Evolutionary conservation across 2,329 filamentous ascomycete species (phyloP), one percentile per base, ranked within the genome.

Genomic region (Fusarium nodosum): DNA sequence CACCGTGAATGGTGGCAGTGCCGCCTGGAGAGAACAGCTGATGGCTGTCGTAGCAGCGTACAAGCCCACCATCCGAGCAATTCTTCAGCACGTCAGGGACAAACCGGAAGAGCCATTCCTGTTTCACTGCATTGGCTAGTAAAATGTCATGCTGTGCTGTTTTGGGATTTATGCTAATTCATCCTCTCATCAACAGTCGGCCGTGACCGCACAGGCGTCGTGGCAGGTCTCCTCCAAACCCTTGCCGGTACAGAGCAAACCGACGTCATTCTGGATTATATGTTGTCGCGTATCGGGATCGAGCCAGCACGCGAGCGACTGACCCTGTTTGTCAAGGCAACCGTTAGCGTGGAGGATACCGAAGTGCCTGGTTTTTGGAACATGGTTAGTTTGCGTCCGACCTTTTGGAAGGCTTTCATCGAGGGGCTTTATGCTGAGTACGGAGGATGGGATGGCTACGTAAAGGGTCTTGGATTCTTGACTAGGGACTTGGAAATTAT

Each of bases 61-160:
- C 72, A 69, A 59, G 54, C 78, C 78, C 9, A 79, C 77, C 22
- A 82, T 85, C 68, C 79, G 74, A 39, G 79, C 79, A 9, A 77
- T 88, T 8, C 77, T 88, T 28, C 79, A 84, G 71, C 82, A 83
- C 60, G 77, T 87, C 12, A 77, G 83, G 51, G 84, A 87, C 64
- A 76, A 78, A 13, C 81, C 82, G 10, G 60, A 72, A 1, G 80
- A 85, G 71, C 79, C 81, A 18, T 80, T 86, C 61, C 64, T 87
- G 48, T 83, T 88, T 41, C 86, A 88, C 73, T 88, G 86, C 73
- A 86, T 83, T 11, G 85, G 85, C 86, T 69, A 69, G 80, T 76
- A 24, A 26, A 24, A 24, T n/a, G 12, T 16, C n/a, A 30, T 38
- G 31, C 12, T 45, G 24, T 26, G 4, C 10, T 26, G 12, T 41